A percentile compares a stretch with the other conserved stretches of the same genome.
phyloP scores from a whole-genome alignment of 495 filamentous ascomycete species.

The Aspergillus funiculosus region DNA sequence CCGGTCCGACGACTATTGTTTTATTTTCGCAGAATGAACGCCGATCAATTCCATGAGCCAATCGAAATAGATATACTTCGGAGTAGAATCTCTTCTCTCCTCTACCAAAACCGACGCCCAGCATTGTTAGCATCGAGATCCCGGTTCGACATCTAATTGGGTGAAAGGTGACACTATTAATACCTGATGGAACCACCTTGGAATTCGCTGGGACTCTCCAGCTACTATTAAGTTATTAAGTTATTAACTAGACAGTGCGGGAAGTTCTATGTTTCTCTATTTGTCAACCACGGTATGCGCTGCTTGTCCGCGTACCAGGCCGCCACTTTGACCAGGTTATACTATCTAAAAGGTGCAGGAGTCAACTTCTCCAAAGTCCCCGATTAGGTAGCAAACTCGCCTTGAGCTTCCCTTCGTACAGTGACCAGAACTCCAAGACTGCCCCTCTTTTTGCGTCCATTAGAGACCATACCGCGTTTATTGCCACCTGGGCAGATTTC shows the following conservation, averaged over 20 bases:
- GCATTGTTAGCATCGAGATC: background rate
- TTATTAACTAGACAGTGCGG: no score
- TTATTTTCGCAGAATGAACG: background rate
- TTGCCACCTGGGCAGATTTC: no score
- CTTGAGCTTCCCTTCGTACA: background rate
- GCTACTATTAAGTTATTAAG: no score
- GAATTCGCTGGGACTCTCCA: no score
- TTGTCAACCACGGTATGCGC: background rate
- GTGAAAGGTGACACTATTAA: background rate
- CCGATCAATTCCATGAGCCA: constrained; percentile 2
- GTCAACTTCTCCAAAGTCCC: background rate
- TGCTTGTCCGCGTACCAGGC: background rate
- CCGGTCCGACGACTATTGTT: constrained; percentile 4
- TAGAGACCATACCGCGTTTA: background rate
- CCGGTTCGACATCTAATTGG: background rate
- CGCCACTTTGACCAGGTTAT: background rate
- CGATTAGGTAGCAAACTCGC: background rate
- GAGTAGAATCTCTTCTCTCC: background rate
- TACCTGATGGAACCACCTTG: no score
- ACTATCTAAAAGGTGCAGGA: background rate
- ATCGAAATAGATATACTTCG: background rate
- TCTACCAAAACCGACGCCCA: background rate
- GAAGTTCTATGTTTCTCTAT: background rate
- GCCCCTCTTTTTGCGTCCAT: background rate
- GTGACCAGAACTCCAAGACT: background rate